A percentile compares a stretch with the other conserved stretches of the same genome.
These are phyloP conservation scores for Bimuria novae-zelandiae DNA, from an alignment of 2,329 filamentous ascomycete genomes.

Conservation along the genomic window DNA sequence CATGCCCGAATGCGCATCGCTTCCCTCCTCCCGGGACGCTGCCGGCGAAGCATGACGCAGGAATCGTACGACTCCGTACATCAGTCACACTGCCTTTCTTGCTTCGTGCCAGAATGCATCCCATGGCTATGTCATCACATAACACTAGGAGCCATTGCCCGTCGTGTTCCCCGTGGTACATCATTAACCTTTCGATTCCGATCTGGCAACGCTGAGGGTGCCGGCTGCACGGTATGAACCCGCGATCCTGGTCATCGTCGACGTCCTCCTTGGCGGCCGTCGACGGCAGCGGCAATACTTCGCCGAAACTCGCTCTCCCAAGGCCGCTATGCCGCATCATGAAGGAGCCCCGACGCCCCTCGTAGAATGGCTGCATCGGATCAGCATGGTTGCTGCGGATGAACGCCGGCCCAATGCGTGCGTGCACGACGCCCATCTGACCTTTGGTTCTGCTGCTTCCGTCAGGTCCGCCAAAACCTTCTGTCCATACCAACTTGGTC, in stretches of 20 bases:
- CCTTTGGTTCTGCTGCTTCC: background rate
- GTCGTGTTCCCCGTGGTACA: background rate
- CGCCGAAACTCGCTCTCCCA: background rate
- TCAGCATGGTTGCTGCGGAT: slow-evolving; percentile 1
- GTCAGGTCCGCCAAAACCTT: slow-evolving; percentile 1
- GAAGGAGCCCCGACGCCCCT: slow-evolving; percentile 4
- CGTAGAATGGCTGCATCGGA: slow-evolving; percentile 5
- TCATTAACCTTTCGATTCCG: background rate
- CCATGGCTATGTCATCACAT: background rate
- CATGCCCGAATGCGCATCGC: background rate
- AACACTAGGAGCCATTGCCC: background rate
- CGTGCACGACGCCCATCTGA: background rate
- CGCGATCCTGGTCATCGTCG: slow-evolving; percentile 3
- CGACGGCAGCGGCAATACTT: slow-evolving; percentile 1
- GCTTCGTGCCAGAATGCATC: background rate
- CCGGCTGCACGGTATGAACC: slow-evolving; percentile 1
- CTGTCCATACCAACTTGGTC: background rate
- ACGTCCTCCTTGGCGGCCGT: background rate
- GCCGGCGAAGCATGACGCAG: background rate
- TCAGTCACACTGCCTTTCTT: background rate
- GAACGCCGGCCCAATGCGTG: slow-evolving; percentile 12
- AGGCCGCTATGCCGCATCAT: background rate
- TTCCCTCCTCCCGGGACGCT: background rate
- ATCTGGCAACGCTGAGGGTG: background rate
- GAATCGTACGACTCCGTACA: background rate